These are phyloP conservation scores for Scheffersomyces cryptocercus DNA, from an alignment of 1,139 yeast species.

Conservation along the genomic window DNA sequence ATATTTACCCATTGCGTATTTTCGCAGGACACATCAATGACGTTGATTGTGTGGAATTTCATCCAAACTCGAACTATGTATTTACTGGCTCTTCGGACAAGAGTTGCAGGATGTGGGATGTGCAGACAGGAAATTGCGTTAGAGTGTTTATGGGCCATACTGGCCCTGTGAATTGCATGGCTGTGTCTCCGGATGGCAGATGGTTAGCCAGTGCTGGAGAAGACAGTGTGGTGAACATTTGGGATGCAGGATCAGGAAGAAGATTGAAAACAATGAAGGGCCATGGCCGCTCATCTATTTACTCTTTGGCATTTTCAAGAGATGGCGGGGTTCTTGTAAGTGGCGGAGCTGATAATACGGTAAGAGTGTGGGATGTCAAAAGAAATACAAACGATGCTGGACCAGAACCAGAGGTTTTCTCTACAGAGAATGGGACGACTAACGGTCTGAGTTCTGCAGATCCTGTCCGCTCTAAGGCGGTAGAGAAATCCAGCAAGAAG, in stretches of 20 bases:
- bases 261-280: slow-evolving; percentile 83
- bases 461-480: slow-evolving; percentile 9
- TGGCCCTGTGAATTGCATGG: slow-evolving; percentile 79
- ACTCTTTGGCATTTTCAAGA: slow-evolving; percentile 79
- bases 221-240: slow-evolving; percentile 82
- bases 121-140: slow-evolving; percentile 83
- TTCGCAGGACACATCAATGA: slow-evolving; percentile 98
- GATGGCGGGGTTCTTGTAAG: slow-evolving; percentile 90
- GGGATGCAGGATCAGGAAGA: slow-evolving; percentile 95
- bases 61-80: slow-evolving; percentile 92
- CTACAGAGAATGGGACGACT: slow-evolving; percentile 21
- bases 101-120: slow-evolving; percentile 98
- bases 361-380: slow-evolving; percentile 94
- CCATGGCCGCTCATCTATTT: slow-evolving; percentile 85
- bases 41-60: slow-evolving; percentile 93
- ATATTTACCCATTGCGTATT: slow-evolving; percentile 90
- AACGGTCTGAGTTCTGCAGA: slow-evolving; percentile 13
- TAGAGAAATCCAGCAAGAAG: slow-evolving; percentile 49
- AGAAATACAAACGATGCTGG: slow-evolving; percentile 80
- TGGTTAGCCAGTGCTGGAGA: slow-evolving; percentile 97
- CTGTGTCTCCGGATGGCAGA: slow-evolving; percentile 95
- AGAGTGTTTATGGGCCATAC: slow-evolving; percentile 95
- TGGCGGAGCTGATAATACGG: slow-evolving; percentile 91
- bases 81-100: slow-evolving; percentile 95
- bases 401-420: slow-evolving; percentile 76